phyloP scores from a whole-genome alignment of 106 monocot species.

The Platanthera guangdongensis region DNA sequence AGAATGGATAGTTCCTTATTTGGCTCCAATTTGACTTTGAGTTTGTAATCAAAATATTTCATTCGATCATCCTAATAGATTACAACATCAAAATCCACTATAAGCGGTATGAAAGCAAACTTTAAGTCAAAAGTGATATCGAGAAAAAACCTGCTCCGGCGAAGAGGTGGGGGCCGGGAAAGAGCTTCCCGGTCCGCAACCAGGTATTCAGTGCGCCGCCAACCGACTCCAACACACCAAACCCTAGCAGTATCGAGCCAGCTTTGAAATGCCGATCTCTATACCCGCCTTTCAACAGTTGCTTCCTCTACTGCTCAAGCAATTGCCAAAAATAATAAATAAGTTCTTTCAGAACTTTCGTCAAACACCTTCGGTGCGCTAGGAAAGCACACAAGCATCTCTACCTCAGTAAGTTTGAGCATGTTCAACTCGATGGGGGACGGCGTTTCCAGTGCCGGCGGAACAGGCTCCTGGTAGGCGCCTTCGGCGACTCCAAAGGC shows the following conservation, averaged over 20 bases:
- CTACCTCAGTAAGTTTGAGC: constrained; percentile 64
- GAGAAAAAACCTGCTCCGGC: constrained; percentile 48
- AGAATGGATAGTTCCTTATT: too few species aligned
- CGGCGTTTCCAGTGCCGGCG: constrained; percentile 9
- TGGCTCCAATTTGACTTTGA: too few species aligned
- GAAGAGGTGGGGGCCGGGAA: constrained; percentile 88
- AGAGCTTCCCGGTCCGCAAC: constrained; percentile 80
- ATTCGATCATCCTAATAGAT: background rate
- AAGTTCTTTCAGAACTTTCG: background rate
- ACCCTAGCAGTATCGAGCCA: constrained; percentile 73
- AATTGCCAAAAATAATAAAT: background rate
- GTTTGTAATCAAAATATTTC: too few species aligned
- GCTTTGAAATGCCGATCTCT: constrained; percentile 82
- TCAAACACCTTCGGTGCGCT: background rate
- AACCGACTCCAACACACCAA: constrained; percentile 71
- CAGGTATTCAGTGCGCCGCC: constrained; percentile 81
- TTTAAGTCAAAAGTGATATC: background rate
- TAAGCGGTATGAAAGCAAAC: background rate
- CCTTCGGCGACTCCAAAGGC: background rate
- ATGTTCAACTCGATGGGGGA: constrained; percentile 64
- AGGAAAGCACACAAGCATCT: background rate
- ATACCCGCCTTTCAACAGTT: constrained; percentile 64
- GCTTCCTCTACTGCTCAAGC: constrained; percentile 66
- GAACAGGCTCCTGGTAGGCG: background rate
- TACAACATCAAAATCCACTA: background rate